Conservation (phyloP, 2,329 filamentous ascomycete genomes). For the Moelleriella libera region DNA sequence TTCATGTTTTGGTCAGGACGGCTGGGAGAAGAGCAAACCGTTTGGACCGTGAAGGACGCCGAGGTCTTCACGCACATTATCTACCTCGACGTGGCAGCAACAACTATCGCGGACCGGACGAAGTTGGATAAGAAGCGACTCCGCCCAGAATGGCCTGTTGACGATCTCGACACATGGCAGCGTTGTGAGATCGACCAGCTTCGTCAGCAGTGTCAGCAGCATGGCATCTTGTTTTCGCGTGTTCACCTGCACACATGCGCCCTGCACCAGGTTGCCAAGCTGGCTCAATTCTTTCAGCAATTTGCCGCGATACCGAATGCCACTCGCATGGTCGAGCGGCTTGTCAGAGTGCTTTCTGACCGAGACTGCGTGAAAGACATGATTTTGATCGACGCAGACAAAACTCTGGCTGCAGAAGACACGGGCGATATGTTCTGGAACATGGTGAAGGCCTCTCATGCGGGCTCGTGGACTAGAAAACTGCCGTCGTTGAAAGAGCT, state of each 20-base stretch:
- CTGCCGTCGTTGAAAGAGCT: conserved; percentile 23
- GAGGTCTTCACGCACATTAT: conserved; percentile 41
- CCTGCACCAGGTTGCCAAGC: neutral
- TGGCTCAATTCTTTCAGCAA: conserved; percentile 6
- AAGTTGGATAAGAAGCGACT: conserved; percentile 18
- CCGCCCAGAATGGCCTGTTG: conserved; percentile 17
- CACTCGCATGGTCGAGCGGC: conserved; percentile 8
- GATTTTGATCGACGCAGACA: conserved; percentile 44
- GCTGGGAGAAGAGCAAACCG: conserved; percentile 11
- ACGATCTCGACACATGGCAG: conserved; percentile 32
- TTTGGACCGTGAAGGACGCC: conserved; percentile 31
- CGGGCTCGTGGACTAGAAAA: neutral
- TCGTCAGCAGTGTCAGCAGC: conserved; percentile 24
- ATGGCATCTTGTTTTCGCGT: conserved; percentile 31
- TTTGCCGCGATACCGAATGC: conserved; percentile 21
- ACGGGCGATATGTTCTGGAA: conserved; percentile 37
- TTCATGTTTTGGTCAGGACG: conserved; percentile 36
- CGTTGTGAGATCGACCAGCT: conserved; percentile 27
- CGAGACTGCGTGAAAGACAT: conserved; percentile 22
- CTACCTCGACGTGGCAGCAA: conserved; percentile 31
- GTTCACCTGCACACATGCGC: neutral
- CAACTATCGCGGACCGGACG: conserved; percentile 22
- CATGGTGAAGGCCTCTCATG: neutral
- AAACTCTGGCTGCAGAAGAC: conserved; percentile 36
- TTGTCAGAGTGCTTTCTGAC: conserved; percentile 14